Base-by-base conservation (phyloP, 2,329 filamentous ascomycete species). In the Calonectria hawksworthii region DNA sequence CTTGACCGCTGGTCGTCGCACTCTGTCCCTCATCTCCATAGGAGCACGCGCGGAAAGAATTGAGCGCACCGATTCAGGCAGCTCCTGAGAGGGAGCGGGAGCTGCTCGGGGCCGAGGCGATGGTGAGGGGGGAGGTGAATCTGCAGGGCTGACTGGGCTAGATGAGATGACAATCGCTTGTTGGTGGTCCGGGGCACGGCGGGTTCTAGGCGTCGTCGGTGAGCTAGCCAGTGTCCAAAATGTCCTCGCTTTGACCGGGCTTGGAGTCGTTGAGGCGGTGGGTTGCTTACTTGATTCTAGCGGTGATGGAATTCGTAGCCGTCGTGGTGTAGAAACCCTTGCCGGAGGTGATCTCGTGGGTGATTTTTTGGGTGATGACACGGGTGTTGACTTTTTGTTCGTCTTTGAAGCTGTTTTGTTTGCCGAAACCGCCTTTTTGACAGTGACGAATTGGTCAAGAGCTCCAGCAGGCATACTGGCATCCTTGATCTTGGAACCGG, bases 91-190 rank as follows among this genome's bases (percentile, higher is more conserved):
- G 47, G 66, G 38, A 70, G 74, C 3, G 70, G 74, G 4, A 76
- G 71, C 23, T 61, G 71, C 18, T 64, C 74, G 63, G 74, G 78
- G 73, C 34, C 51, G 56, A 74, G 81, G 73, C 54, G 83, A 75
- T 74, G 77, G 74, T 75, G 79, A 75, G 74, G 74, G 63, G 75
- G 82, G 70, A 83, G 83, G 80, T 76, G 85, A 84, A 36, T 80
- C 70, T 54, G 74, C 70, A 28, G 75, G 65, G 54, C 66, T 72
- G 81, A 81, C 77, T 67, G 88, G 87, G 75, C 87, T 88, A 81
- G 87, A 89, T 77, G 85, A 82, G 81, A 89, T 85, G 76, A 86
- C 64, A 82, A 89, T 88, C 75, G 87, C 77, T 79, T 88, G 73
- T 83, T 80, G 80, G 3, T 59, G 77, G 71, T 66, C 70, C 68